Base-by-base conservation (phyloP, 2,329 filamentous ascomycete species). In the Beauveria brongniartii region DNA sequence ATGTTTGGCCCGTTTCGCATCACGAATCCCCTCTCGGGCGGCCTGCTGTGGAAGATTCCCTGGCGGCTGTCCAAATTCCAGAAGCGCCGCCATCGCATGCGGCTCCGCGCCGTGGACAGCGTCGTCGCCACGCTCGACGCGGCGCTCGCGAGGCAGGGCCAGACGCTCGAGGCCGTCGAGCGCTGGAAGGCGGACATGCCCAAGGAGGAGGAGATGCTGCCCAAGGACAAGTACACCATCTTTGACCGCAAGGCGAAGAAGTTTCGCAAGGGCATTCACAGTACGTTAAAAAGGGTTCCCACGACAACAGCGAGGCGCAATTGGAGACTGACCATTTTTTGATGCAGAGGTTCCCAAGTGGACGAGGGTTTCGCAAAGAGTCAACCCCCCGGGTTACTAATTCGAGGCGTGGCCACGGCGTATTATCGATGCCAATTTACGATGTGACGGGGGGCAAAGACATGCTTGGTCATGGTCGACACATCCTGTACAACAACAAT, bases 131-230 rank as follows among this genome's bases (percentile, higher is more conserved):
- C 90, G 18, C 77, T 99, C 64, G 90, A 91, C 70, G 82, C 79
- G 50, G 92, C 93, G 20, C 82, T 97, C 59, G 81, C 84, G 57
- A 89, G 87, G 74, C 81, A 89, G 72, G 87, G 89, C 62, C 80
- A 86, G 70, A 83, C 86, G 63, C 83, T 86, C 52, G 91, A 91
- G 77, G 82, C 90, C 59, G 80, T 99, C 62, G 89, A 96, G 74
- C 79, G 87, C 71, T 99, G 94, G 94, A 96, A 94, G 80, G 82
- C 82, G 43, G 91, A 96, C 76, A 99, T 99, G 94, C 94, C 94
- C 24, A 89, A 86, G 28, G 94, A 99, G 81, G 83, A 86, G 70
- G 92, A 97, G 81, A 99, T 99, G 94, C 73, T 96, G 73, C 89
- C 94, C 52, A 89, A 85, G 76, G 94, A 99, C 78, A 99, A 99